Evolutionary conservation across 129 eudicot genomes (phyloP), one percentile per base, ranked within the genome.

Genomic region (Centrapalus pauciflorus): DNA sequence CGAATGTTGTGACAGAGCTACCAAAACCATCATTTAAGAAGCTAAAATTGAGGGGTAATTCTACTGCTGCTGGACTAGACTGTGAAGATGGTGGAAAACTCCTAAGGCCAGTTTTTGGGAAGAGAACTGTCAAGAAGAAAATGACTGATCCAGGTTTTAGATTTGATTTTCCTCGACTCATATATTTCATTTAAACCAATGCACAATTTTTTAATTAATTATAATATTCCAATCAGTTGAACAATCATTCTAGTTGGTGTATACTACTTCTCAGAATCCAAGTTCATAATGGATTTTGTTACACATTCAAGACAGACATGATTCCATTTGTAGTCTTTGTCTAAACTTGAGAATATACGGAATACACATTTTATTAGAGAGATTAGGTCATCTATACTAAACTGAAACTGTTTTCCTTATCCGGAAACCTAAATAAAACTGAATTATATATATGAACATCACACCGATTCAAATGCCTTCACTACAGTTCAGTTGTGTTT

Each of bases 1-100:
- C 79, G 4, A 75, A 61, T 28, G 70, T 92, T 52, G 87, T 92
- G 66, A 92, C 96, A 0, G 84, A 92, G 67, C 28, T 84, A 74
- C 91, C 95, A 3, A 79, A 88, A 38, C 72, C 75, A n/a, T 3
- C 75, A 79, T 80, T 81, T 69, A 88, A 67, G 76, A 88, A 58
- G 75, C 89, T 85, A 4, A 92, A 76, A 71, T 48, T 83, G 74
- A 66, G 55, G 4, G 46, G 34, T 45, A 79, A 28, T 38, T 63
- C 59, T 68, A 50, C 50, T 79, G 60, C 65, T 32, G 14, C 58
- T 52, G 62, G 66, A 30, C 50, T 33, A 0, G 77, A 48, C 19
- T 2, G 43, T 19, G 64, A 25, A 23, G 61, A 54, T 37, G 54
- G 76, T 38, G 74, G 72, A 32, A 46, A 66, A 17, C 54, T 60